Percentiles rank a stretch among this genome's conserved stretches.
Evolutionary conservation across 75 land plant genomes (phyloP).

Genomic region (Cunninghamia lanceolata): DNA sequence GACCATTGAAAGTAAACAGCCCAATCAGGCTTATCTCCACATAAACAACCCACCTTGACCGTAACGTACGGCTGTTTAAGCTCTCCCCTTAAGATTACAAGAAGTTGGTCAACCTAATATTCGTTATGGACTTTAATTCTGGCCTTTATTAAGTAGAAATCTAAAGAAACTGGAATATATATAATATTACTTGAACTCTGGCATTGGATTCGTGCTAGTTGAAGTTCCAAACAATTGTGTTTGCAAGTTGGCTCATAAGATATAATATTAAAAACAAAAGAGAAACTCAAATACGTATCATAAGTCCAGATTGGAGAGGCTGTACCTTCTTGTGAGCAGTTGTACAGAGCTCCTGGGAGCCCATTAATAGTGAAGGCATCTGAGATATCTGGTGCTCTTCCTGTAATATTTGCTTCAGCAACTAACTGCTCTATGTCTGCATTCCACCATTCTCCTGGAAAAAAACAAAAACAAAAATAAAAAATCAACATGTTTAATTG

Average conservation of each 20-base stretch:
- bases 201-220: neutral
- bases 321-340: slow-evolving; percentile 22
- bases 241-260: too few species aligned
- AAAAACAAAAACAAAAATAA: neutral
- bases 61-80: too few species aligned
- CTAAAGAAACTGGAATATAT: too few species aligned
- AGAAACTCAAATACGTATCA: neutral
- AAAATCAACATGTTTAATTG: neutral
- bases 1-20: too few species aligned
- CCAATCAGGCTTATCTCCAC: too few species aligned
- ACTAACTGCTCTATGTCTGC: slow-evolving; percentile 18
- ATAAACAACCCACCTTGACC: too few species aligned
- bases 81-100: too few species aligned
- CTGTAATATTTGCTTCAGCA: slow-evolving; percentile 14
- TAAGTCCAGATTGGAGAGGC: neutral
- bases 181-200: too few species aligned
- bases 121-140: too few species aligned
- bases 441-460: slow-evolving; percentile 54
- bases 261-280: neutral
- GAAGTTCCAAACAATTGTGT: neutral
- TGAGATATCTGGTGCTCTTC: slow-evolving; percentile 27
- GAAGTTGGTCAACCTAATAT: too few species aligned
- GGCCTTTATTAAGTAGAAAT: too few species aligned
- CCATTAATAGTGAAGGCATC: slow-evolving; percentile 56
- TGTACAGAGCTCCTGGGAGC: slow-evolving; percentile 36